Base-by-base conservation (phyloP, 2,329 filamentous ascomycete species). In the Colletotrichum limetticola region DNA sequence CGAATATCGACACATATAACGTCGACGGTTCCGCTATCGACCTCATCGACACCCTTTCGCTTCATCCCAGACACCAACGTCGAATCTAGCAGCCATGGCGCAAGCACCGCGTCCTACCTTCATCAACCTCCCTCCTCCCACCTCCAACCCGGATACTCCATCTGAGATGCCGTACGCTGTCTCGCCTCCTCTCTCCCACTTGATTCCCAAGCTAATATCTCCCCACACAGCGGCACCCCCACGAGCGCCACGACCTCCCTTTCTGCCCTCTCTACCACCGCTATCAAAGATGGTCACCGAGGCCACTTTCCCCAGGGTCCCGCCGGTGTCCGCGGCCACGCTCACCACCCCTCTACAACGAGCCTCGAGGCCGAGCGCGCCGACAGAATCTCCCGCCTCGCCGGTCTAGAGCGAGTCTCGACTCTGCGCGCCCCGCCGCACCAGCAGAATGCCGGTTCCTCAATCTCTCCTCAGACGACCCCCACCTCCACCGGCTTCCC, bases 261-360 rank as follows among this genome's bases (percentile, higher is more conserved):
- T 79, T 98, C 95, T 30, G 92, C 95, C 53, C 89, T 98, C 60
- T 97, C 95, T 19, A 98, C 96, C 22, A 97, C 95, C 14, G 96
- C 96, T 64, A 98, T 98, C 87, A 98, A 98, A 84, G 96, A 98
- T 81, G 96, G 96, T 77, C 95, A 98, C 80, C 94, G 95, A 74
- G 96, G 96, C 75, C 91, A 95, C 80, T 88, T 92, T 32, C 90
- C 91, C 32, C 88, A 91, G 68, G 84, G 87, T 70, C 88, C 89
- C 72, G 82, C 83, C 71, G 66, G 28, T 16, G 86, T 86, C 74
- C 90, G 91, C 63, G 85, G 89, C 78, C 85, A 91, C 81, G 83
- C 91, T 78, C 87, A 89, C 77, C 85, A 88, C 76, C 83, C 90
- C 7, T 93, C 91, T 24, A 90, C 90, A 66, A 93, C 90, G 76